Base-by-base conservation (phyloP, 345 rosid species). In the Diplotaxis tenuifolia region DNA sequence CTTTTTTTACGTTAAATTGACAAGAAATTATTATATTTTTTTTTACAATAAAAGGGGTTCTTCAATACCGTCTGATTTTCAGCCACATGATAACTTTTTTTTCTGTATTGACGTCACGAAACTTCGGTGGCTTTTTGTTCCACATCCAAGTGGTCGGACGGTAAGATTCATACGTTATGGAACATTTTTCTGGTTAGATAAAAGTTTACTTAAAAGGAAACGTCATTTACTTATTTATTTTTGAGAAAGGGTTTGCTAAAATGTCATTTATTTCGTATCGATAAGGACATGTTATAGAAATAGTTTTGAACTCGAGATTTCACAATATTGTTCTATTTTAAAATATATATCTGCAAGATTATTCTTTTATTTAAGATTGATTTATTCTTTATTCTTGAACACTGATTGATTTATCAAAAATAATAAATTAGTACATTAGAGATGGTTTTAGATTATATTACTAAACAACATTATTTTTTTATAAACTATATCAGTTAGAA, bases 81-180 rank as follows among this genome's bases (percentile, higher is more conserved):
- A 47, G 60, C 52, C 77, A 74, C 72, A 65, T 3, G 56, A 20
- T 47, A 47, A 47, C 20, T 47, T 9, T 47, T 47, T 12, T 38
- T 34, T 40, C 5, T 40, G 4, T 47, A 47, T 49, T 49, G 27
- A 14, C 70, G 42, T 66, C 59, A 66, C 20, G 16, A 40, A 63
- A 42, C 27, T 4, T 14, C 56, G 21, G 9, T 66, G 59, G 16
- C 60, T 18, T 47, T 27, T 25, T 28, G 59, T 58, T 57, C 20
- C 42, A 42, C 29, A 9, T 29, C 9, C 73, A 23, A 42, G n/a
- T n/a, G n/a, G n/a, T n/a, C n/a, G n/a, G n/a, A 42, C 14, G 32
- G 67, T 59, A 20, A 45, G 28, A 22, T 15, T 69, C 73, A 57
- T 15, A 25, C 38, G 63, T 6, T 11, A 16, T 38, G 38, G 2